Percentiles rank a stretch among this genome's conserved stretches.
phyloP scores from a whole-genome alignment of 2,329 filamentous ascomycete genomes.

The Colletotrichum gloeosporioides region DNA sequence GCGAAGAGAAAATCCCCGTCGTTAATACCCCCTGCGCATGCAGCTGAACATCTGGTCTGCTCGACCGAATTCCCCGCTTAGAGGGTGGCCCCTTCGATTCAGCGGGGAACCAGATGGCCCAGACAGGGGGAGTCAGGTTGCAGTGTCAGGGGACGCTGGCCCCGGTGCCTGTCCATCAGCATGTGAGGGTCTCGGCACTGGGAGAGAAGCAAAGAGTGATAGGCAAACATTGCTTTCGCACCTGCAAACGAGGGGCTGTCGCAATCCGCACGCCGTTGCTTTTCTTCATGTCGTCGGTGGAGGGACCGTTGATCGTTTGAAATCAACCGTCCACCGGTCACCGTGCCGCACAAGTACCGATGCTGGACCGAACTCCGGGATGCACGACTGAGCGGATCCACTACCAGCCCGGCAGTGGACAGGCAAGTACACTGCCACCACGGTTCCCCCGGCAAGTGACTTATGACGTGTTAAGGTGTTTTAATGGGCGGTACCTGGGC shows the following conservation, averaged over 20 bases:
- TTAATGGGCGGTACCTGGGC: not conserved
- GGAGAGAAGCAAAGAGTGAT: not conserved
- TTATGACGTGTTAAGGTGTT: constrained; percentile 5
- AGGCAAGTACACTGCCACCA: constrained; percentile 4
- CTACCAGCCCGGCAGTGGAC: not conserved
- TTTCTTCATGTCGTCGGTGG: not conserved
- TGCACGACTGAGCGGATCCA: not conserved
- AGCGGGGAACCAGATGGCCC: constrained; percentile 10
- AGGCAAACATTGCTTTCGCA: not conserved
- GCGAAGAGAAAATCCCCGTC: constrained; percentile 6
- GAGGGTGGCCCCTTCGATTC: constrained; percentile 2
- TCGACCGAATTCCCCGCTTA: not conserved
- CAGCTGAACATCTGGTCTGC: not conserved
- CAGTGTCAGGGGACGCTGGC: constrained; percentile 2
- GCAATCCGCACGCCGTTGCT: not conserved
- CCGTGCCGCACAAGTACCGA: not conserved
- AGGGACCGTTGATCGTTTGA: not conserved
- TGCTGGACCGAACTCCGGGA: not conserved
- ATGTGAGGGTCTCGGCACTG: constrained; percentile 13
- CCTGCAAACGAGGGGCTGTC: not conserved
- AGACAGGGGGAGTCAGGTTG: not conserved
- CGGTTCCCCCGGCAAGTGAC: not conserved
- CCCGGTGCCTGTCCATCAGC: not conserved
- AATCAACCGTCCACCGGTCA: not conserved
- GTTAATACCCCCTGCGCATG: not conserved